Conservation (phyloP, 192 early-diverging fungal species). For the Pilaira anomala region DNA sequence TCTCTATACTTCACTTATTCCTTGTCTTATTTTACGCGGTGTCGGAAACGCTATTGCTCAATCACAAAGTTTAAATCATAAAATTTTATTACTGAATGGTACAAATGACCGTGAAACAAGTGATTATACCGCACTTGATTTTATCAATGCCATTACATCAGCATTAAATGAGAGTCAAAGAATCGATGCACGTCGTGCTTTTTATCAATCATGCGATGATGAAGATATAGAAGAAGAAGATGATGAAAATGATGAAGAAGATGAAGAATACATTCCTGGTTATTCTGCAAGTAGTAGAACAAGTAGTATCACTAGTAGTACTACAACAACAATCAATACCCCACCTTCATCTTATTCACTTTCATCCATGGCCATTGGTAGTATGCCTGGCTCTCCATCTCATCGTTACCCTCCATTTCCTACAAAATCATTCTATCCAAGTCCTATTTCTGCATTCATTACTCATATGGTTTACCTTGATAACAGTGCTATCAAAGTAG, state of each 20-base stretch:
- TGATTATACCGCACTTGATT: constrained; percentile 69
- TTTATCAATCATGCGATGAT: constrained; percentile 25
- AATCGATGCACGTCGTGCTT: constrained; percentile 37
- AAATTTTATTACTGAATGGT: constrained; percentile 70
- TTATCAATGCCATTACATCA: constrained; percentile 61
- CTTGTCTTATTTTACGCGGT: constrained; percentile 65
- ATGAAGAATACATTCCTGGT: neutral
- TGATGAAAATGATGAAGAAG: neutral
- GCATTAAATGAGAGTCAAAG: constrained; percentile 54
- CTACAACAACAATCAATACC: constrained; percentile 1
- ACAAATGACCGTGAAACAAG: constrained; percentile 66
- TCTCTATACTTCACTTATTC: constrained; percentile 70
- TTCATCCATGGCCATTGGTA: neutral
- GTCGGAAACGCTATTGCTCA: constrained; percentile 63
- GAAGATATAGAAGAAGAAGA: neutral
- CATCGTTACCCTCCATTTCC: constrained; percentile 36
- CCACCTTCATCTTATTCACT: constrained; percentile 11
- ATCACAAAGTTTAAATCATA: constrained; percentile 48
- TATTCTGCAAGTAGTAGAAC: neutral
- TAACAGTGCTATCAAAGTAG: constrained; percentile 46
- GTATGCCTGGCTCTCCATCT: constrained; percentile 20
- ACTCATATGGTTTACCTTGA: constrained; percentile 53
- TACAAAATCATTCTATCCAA: constrained; percentile 30
- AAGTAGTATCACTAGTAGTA: neutral
- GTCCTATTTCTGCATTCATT: constrained; percentile 41